phyloP scores from a whole-genome alignment of 1,139 yeast genomes.

The Pichia cactophila region DNA sequence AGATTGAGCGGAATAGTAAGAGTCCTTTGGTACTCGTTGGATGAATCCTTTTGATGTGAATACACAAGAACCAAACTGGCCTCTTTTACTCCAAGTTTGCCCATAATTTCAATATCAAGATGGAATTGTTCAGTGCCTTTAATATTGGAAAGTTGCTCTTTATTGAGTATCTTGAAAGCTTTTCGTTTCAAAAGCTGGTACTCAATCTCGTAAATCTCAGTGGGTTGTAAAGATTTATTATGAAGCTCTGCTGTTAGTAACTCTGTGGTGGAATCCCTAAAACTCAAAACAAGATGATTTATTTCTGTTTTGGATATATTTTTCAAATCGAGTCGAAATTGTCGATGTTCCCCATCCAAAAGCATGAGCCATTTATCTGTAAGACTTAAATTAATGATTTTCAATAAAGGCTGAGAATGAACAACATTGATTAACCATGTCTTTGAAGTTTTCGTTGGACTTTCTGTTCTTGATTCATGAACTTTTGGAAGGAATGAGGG shows the following conservation, averaged over 20 bases:
- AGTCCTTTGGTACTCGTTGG: conserved; percentile 39
- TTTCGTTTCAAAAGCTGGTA: conserved; percentile 53
- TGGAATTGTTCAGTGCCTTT: conserved; percentile 19
- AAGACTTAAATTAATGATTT: conserved; percentile 46
- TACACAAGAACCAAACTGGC: conserved; percentile 65
- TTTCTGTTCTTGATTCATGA: not conserved
- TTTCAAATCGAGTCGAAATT: conserved; percentile 44
- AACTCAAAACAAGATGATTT: conserved; percentile 52
- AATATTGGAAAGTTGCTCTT: conserved; percentile 21
- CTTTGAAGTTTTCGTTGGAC: not conserved
- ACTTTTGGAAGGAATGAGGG: conserved; percentile 4
- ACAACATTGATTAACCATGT: conserved; percentile 34
- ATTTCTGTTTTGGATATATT: conserved; percentile 53
- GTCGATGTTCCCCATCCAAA: conserved; percentile 66
- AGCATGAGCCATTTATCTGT: conserved; percentile 67
- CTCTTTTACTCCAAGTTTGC: conserved; percentile 66
- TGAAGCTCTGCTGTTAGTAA: conserved; percentile 42
- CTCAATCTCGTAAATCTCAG: conserved; percentile 70
- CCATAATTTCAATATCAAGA: conserved; percentile 56
- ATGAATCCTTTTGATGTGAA: conserved; percentile 36
- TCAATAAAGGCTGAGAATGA: conserved; percentile 60
- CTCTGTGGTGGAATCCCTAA: conserved; percentile 69
- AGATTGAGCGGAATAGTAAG: conserved; percentile 58
- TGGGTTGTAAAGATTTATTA: conserved; percentile 40
- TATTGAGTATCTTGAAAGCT: conserved; percentile 40